Percentiles rank a stretch among this genome's conserved stretches.
These are phyloP conservation scores for Aspergillus cejpii DNA, from an alignment of 2,329 filamentous ascomycete genomes.

Conservation along the genomic window DNA sequence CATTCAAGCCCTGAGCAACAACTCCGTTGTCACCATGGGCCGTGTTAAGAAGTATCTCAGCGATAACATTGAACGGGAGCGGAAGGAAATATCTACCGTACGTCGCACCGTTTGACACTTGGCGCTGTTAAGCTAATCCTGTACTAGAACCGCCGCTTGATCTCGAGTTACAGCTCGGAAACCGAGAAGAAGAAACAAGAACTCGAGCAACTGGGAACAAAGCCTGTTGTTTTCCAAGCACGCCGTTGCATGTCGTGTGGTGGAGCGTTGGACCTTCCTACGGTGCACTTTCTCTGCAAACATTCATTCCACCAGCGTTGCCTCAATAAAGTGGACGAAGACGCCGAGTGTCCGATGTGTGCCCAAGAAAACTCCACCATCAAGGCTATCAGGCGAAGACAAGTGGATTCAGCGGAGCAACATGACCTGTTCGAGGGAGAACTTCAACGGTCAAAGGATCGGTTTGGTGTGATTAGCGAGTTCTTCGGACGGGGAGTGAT, in stretches of 20 bases:
- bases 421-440: conserved; percentile 86
- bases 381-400: conserved; percentile 73
- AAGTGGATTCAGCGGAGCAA: conserved; percentile 76
- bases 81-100: conserved; percentile 68
- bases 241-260: conserved; percentile 81
- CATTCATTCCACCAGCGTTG: conserved; percentile 95
- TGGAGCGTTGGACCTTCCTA: conserved; percentile 71
- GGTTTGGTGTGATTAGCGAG: conserved; percentile 84
- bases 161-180: conserved; percentile 74
- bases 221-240: conserved; percentile 83
- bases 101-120: conserved; percentile 11
- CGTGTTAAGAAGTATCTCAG: conserved; percentile 92
- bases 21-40: conserved; percentile 88
- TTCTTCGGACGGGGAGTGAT: conserved; percentile 95
- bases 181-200: conserved; percentile 74
- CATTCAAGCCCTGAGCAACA: conserved; percentile 77
- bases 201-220: conserved; percentile 66
- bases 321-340: conserved; percentile 59
- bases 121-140: conserved; percentile 18
- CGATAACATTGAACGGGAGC: conserved; percentile 80
- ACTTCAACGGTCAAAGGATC: conserved; percentile 67
- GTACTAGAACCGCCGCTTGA: conserved; percentile 66
- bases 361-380: conserved; percentile 79
- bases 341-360: conserved; percentile 79
- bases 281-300: conserved; percentile 93